phyloP scores from a whole-genome alignment of 208 protist genomes.

The Balamuthia mandrillaris region DNA sequence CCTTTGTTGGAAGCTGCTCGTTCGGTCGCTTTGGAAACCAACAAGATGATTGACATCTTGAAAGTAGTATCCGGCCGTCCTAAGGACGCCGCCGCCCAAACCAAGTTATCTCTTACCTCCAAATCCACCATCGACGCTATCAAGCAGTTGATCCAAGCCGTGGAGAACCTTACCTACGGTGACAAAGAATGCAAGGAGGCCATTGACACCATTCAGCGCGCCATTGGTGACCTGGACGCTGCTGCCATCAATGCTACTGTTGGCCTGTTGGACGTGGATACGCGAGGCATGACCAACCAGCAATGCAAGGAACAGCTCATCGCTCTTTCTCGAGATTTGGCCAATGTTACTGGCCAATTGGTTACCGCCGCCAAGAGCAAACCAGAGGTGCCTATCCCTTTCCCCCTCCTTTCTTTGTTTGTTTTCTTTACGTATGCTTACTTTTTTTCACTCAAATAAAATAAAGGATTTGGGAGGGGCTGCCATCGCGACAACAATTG shows the following conservation, averaged over 20 bases:
- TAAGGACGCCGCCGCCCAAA: slow-evolving; percentile 30
- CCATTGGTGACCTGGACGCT: slow-evolving; percentile 59
- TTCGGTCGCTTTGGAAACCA: not conserved
- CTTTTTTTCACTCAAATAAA: too few species aligned
- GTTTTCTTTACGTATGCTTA: not conserved
- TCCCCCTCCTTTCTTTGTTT: not conserved
- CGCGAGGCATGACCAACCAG: slow-evolving; percentile 35
- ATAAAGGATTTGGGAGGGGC: slow-evolving; percentile 40
- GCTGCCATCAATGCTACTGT: slow-evolving; percentile 54
- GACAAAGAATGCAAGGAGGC: slow-evolving; percentile 55
- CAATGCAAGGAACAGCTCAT: slow-evolving; percentile 43
- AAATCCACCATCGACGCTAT: slow-evolving; percentile 38
- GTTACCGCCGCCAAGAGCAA: slow-evolving; percentile 43
- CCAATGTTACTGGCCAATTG: slow-evolving; percentile 12
- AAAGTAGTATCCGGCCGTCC: slow-evolving; percentile 28
- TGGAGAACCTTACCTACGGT: slow-evolving; percentile 30
- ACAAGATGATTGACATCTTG: slow-evolving; percentile 40
- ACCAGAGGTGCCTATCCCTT: not conserved
- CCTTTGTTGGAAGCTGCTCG: slow-evolving; percentile 4
- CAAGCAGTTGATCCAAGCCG: slow-evolving; percentile 39
- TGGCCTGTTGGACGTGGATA: slow-evolving; percentile 50
- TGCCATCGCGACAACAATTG: slow-evolving; percentile 47
- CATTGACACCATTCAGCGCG: slow-evolving; percentile 57
- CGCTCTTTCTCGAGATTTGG: slow-evolving; percentile 17
- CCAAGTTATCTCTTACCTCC: slow-evolving; percentile 30